Evolutionary conservation across 768 basidiomycete genomes (phyloP), one percentile per base, ranked within the genome.

Genomic region (Hemileccinum rubropunctum): DNA sequence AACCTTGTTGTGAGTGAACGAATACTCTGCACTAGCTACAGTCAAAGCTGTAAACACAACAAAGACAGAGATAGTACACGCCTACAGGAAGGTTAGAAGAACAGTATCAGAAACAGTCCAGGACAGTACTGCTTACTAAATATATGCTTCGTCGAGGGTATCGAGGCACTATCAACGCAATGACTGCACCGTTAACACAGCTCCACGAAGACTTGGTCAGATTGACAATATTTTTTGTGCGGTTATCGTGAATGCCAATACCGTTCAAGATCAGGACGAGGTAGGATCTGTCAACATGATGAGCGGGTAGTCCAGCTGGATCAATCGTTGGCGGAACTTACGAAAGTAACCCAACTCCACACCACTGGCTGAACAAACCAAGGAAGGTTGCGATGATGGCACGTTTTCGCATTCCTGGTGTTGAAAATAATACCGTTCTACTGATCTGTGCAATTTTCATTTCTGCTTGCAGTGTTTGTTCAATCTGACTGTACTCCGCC

Each of bases 401-500:
- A 1, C 61, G 60, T 36, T 50, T 59, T 20, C 47, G 49, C 48
- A 56, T 60, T n/a, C 54, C 61, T 9, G 42, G 41, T 0, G 54
- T 46, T 5, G 48, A 60, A 17, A 60, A 30, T 3, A 36, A 4
- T 7, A 23, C 32, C 10, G 18, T 51, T 40, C 11, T 20, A 27
- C 6, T 42, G 35, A 30, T 40, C 3, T 17, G 20, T 3, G 55
- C 10, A 13, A 21, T 26, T 23, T 37, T 50, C 20, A 50, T 7
- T 30, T 63, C 60, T 3, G 28, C 45, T 57, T 78, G 75, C 4
- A 84, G 60, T 0, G 81, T 81, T 51, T 73, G 71, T 57, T 79
- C 72, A 50, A 83, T 83, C 64, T 83, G 73, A 2, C 71, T 69
- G 56, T 72, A 82, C 58, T 83, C 82, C 1, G 81, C 79, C 56